Conservation (phyloP, 2,329 filamentous ascomycete species). For the Pseudophaeomoniella oleicola region DNA sequence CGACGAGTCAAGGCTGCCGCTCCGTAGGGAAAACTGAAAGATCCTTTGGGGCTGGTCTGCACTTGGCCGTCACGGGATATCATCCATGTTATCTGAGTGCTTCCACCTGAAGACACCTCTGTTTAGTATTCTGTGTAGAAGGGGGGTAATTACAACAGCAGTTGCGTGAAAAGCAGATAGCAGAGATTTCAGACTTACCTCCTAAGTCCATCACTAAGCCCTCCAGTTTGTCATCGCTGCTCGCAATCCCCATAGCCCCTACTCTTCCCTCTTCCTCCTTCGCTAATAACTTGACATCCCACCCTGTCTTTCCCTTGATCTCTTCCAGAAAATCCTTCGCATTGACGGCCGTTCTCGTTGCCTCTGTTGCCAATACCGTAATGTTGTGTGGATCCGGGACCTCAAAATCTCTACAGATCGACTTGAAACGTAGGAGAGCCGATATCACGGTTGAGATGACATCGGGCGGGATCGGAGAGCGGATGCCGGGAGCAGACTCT, state of each 20-base stretch:
- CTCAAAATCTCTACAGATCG: constrained; percentile 53
- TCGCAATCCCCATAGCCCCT: constrained; percentile 71
- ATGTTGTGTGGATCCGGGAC: constrained; percentile 49
- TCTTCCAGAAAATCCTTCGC: constrained; percentile 49
- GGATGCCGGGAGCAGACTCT: constrained; percentile 16
- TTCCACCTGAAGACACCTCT: constrained; percentile 32
- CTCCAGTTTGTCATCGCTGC: constrained; percentile 53
- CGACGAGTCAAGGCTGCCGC: constrained; percentile 50
- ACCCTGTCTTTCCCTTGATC: constrained; percentile 50
- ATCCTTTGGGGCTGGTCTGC: constrained; percentile 36
- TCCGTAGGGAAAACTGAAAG: constrained; percentile 55
- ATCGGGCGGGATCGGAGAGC: constrained; percentile 38
- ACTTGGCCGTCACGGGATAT: constrained; percentile 34
- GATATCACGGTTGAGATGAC: constrained; percentile 54
- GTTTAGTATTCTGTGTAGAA: constrained; percentile 4
- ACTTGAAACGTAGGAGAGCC: constrained; percentile 55
- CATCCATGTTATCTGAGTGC: constrained; percentile 57
- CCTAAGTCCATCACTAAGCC: constrained; percentile 80
- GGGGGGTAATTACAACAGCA: too few species aligned
- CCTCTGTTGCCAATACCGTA: constrained; percentile 73
- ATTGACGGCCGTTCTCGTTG: constrained; percentile 69
- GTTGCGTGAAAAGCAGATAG: too few species aligned
- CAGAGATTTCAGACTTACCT: constrained; percentile 7
- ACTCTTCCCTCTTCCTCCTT: constrained; percentile 72
- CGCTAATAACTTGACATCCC: constrained; percentile 56